phyloP scores from a whole-genome alignment of 768 basidiomycete genomes.

The Amanita jacksonii region DNA sequence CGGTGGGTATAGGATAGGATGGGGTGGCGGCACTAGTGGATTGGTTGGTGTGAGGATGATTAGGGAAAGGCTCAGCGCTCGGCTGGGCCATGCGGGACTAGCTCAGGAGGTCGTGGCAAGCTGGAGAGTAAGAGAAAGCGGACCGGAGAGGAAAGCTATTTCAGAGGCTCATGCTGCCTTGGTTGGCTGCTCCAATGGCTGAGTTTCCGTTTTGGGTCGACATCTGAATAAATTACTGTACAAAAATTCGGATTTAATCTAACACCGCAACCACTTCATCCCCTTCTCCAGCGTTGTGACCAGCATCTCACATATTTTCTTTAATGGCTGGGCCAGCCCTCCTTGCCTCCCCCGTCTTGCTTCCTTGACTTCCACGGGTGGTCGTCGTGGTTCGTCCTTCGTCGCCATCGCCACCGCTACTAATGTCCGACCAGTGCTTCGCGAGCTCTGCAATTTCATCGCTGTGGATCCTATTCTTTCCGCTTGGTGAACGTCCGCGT shows the following conservation, averaged over 20 bases:
- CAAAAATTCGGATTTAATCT: neutral
- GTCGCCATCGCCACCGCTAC: neutral
- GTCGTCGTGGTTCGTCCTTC: too few relatives aligned
- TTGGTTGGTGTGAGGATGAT: neutral
- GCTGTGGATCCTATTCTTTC: neutral
- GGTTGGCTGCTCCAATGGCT: neutral
- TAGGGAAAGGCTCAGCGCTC: neutral
- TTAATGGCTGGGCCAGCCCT: conserved; percentile 1
- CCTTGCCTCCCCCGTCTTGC: neutral
- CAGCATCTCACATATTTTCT: conserved; percentile 1
- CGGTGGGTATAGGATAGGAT: conserved; percentile 37
- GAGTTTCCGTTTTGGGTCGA: neutral
- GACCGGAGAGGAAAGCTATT: neutral
- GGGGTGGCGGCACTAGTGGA: neutral
- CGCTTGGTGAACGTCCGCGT: neutral
- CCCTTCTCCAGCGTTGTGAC: neutral
- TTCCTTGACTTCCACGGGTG: neutral
- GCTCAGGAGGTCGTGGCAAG: neutral
- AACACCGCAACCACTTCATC: conserved; percentile 6
- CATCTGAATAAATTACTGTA: neutral
- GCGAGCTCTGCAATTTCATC: conserved; percentile 5
- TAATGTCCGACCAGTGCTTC: conserved; percentile 4
- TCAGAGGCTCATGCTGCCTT: neutral
- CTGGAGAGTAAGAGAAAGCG: neutral
- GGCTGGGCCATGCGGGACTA: conserved; percentile 6